Percentiles rank a stretch among this genome's conserved stretches.
These are phyloP conservation scores for Afroboletus lepidellus DNA, from an alignment of 1,284 basidiomycete genomes.

Conservation along the genomic window DNA sequence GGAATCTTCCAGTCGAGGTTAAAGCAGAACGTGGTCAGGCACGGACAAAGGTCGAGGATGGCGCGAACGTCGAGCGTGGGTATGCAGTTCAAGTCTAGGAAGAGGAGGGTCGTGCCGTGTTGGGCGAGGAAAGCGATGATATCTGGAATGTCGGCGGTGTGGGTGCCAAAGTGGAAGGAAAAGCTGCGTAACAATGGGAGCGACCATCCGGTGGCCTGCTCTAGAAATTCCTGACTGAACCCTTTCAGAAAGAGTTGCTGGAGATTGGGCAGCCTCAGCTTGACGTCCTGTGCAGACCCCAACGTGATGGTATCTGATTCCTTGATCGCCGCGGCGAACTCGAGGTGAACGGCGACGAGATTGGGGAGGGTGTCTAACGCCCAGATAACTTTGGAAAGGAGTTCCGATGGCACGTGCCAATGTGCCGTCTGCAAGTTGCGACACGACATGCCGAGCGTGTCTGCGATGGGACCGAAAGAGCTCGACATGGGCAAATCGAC, in stretches of 20 bases:
- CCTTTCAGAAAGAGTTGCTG: slow-evolving; percentile 62
- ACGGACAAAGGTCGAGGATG: slow-evolving; percentile 61
- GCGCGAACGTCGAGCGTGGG: slow-evolving; percentile 51
- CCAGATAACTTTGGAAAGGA: slow-evolving; percentile 64
- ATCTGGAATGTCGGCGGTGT: slow-evolving; percentile 56
- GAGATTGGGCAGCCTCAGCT: slow-evolving; percentile 53
- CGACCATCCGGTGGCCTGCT: slow-evolving; percentile 63
- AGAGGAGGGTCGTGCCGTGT: slow-evolving; percentile 56
- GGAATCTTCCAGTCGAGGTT: slow-evolving; percentile 66
- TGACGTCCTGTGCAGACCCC: slow-evolving; percentile 56
- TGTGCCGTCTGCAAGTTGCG: slow-evolving; percentile 54
- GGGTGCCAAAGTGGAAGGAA: slow-evolving; percentile 49
- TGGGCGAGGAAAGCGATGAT: slow-evolving; percentile 52
- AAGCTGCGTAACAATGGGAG: slow-evolving; percentile 57
- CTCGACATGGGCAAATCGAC: slow-evolving; percentile 58
- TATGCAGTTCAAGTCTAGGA: slow-evolving; percentile 62
- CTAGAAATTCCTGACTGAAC: slow-evolving; percentile 59
- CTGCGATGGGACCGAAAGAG: slow-evolving; percentile 58
- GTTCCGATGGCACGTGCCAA: slow-evolving; percentile 53
- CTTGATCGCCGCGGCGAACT: slow-evolving; percentile 39
- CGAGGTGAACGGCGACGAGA: slow-evolving; percentile 53
- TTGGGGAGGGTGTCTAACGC: slow-evolving; percentile 57
- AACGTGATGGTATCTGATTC: slow-evolving; percentile 40
- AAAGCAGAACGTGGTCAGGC: slow-evolving; percentile 60
- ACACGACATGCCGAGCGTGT: slow-evolving; percentile 54